Percentiles rank a stretch among this genome's conserved stretches.
phyloP scores from a whole-genome alignment of 441 rosid genomes.

The Theobroma grandiflorum region DNA sequence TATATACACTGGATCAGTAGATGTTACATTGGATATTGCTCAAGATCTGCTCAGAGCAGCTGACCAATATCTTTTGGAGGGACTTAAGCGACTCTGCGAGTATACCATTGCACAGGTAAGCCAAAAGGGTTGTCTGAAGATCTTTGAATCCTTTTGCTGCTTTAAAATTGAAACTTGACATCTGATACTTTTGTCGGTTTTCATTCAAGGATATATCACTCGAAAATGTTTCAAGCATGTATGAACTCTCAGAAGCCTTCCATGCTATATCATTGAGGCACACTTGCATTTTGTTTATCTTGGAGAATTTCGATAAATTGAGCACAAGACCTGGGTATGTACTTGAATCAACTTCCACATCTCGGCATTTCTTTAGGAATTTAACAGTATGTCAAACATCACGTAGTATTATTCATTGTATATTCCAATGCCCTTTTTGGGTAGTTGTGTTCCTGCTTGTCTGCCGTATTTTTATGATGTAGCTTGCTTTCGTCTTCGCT shows the following conservation, averaged over 20 bases:
- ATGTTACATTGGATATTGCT: conserved; percentile 80
- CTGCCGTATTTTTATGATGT: neutral
- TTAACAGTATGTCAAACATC: neutral
- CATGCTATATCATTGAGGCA: conserved; percentile 92
- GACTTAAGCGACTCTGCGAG: conserved; percentile 95
- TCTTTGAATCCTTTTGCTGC: conserved; percentile 22
- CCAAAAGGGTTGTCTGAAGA: conserved; percentile 23
- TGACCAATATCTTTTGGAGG: conserved; percentile 97
- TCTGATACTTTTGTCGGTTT: conserved; percentile 24
- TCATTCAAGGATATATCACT: conserved; percentile 78
- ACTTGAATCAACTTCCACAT: conserved; percentile 12
- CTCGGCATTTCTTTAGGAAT: neutral
- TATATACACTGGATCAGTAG: conserved; percentile 95
- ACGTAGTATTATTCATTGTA: neutral
- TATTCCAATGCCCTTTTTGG: too few relatives aligned
- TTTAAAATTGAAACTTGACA: conserved; percentile 17
- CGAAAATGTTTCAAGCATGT: conserved; percentile 93
- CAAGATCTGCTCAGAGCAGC: conserved; percentile 99
- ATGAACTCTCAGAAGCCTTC: conserved; percentile 98
- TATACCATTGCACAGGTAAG: conserved; percentile 97
- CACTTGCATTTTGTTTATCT: conserved; percentile 87
- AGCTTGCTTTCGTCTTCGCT: neutral
- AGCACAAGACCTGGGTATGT: conserved; percentile 79
- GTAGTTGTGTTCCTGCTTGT: too few relatives aligned
- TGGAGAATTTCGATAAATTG: conserved; percentile 91